phyloP scores from a whole-genome alignment of 805 yeast species.

The Metschnikowia cubensis region DNA sequence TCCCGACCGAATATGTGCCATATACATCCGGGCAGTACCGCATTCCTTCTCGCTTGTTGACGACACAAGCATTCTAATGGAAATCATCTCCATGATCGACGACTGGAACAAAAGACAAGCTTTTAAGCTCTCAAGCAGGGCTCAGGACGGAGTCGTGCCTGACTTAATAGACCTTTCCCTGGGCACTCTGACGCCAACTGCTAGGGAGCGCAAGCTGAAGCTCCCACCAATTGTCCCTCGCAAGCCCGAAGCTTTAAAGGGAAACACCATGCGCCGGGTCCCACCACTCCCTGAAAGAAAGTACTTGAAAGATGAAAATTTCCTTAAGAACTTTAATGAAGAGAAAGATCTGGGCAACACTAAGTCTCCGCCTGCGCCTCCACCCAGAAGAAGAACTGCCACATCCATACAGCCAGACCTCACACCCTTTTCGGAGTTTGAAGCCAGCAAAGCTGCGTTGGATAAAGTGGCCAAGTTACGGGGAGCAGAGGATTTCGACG shows the following conservation, averaged over 20 bases:
- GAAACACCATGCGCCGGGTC: slow-evolving; percentile 23
- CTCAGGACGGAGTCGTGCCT: slow-evolving; percentile 11
- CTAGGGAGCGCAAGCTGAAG: slow-evolving; percentile 8
- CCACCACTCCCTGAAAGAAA: slow-evolving; percentile 35
- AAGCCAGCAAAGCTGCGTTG: slow-evolving; percentile 18
- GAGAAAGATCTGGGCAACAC: not conserved
- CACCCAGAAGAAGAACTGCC: slow-evolving; percentile 11
- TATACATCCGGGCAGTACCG: slow-evolving; percentile 75
- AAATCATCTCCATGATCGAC: slow-evolving; percentile 23
- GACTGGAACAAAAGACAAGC: slow-evolving; percentile 14
- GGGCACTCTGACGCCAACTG: slow-evolving; percentile 5
- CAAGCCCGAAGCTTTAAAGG: slow-evolving; percentile 42
- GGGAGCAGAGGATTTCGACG: slow-evolving; percentile 24
- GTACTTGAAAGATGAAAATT: not conserved
- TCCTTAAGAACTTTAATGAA: not conserved
- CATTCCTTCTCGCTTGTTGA: slow-evolving; percentile 60
- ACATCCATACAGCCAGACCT: not conserved
- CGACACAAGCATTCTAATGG: slow-evolving; percentile 31
- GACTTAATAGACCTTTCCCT: slow-evolving; percentile 40
- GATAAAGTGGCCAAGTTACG: slow-evolving; percentile 25
- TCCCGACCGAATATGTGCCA: slow-evolving; percentile 66
- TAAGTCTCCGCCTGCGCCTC: slow-evolving; percentile 9
- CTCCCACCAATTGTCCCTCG: slow-evolving; percentile 46
- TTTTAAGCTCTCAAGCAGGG: not conserved
- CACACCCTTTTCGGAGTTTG: slow-evolving; percentile 29